Evolutionary conservation across 1,139 yeast species (phyloP).

Genomic region (Magnusiomyces ingens): DNA sequence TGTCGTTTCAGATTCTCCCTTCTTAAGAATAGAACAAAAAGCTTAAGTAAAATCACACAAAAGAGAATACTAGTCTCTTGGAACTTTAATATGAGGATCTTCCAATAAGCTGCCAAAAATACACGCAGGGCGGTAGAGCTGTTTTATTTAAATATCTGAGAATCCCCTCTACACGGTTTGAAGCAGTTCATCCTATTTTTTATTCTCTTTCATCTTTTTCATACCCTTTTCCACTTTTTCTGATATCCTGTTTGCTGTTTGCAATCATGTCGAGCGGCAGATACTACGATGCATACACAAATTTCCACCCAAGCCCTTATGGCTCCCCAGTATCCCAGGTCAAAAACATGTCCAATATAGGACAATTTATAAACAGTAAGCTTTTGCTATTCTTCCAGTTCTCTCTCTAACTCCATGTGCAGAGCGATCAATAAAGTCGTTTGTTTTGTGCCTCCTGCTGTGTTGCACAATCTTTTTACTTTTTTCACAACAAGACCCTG

Average conservation of each 20-base stretch:
- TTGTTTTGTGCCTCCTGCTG: constrained; percentile 8
- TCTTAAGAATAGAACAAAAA: too few species aligned
- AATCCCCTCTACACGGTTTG: too few species aligned
- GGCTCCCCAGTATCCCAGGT: not conserved
- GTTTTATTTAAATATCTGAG: too few species aligned
- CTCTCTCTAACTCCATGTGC: not conserved
- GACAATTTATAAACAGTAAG: constrained; percentile 7
- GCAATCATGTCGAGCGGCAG: not conserved
- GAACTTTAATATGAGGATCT: too few species aligned
- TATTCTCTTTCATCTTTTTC: not conserved
- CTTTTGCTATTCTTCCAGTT: not conserved
- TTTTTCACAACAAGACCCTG: constrained; percentile 6
- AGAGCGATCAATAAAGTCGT: constrained; percentile 10
- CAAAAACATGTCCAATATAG: not conserved
- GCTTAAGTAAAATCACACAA: too few species aligned
- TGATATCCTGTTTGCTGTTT: not conserved
- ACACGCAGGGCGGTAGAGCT: too few species aligned
- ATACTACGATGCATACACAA: not conserved
- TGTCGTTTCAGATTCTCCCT: too few species aligned
- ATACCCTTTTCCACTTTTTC: not conserved
- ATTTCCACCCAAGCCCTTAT: not conserved
- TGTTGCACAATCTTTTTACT: constrained; percentile 7
- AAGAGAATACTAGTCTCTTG: too few species aligned
- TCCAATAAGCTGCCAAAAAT: too few species aligned
- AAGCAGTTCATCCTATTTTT: not conserved